Conservation (phyloP, 2,329 filamentous ascomycete species). For the Epichloe uncinata region DNA sequence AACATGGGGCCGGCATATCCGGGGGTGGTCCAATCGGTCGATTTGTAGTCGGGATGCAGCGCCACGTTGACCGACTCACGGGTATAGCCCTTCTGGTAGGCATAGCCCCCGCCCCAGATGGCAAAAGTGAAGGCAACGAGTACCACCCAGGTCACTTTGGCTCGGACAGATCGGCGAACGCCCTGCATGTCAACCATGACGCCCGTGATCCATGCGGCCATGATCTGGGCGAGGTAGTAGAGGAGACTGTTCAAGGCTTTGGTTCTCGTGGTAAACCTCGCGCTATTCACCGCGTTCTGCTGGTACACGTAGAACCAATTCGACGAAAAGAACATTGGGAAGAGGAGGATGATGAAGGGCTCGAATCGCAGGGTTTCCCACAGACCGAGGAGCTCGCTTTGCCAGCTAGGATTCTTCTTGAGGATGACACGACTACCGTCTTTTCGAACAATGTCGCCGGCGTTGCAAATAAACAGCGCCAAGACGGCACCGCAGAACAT, state of each 20-base stretch:
- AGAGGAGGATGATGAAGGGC: slow-evolving; percentile 53
- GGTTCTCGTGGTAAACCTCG: slow-evolving; percentile 40
- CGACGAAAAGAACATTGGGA: slow-evolving; percentile 41
- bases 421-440: slow-evolving; percentile 72
- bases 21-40: slow-evolving; percentile 51
- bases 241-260: slow-evolving; percentile 41
- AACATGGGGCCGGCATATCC: slow-evolving; percentile 64
- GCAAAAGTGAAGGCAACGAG: slow-evolving; percentile 60
- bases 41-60: slow-evolving; percentile 14
- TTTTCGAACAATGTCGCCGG: slow-evolving; percentile 55
- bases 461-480: slow-evolving; percentile 57
- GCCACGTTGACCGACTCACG: slow-evolving; percentile 22
- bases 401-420: slow-evolving; percentile 86
- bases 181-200: slow-evolving; percentile 50
- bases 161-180: slow-evolving; percentile 57
- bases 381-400: slow-evolving; percentile 63
- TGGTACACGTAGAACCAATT: slow-evolving; percentile 46
- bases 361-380: slow-evolving; percentile 58
- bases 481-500: slow-evolving; percentile 60
- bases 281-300: slow-evolving; percentile 43
- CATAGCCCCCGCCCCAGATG: slow-evolving; percentile 75
- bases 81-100: slow-evolving; percentile 48
- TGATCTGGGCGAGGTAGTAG: slow-evolving; percentile 44
- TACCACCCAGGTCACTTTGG: slow-evolving; percentile 50
- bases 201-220: slow-evolving; percentile 36